Base-by-base conservation (phyloP, 345 rosid species). In the Alliaria petiolata region DNA sequence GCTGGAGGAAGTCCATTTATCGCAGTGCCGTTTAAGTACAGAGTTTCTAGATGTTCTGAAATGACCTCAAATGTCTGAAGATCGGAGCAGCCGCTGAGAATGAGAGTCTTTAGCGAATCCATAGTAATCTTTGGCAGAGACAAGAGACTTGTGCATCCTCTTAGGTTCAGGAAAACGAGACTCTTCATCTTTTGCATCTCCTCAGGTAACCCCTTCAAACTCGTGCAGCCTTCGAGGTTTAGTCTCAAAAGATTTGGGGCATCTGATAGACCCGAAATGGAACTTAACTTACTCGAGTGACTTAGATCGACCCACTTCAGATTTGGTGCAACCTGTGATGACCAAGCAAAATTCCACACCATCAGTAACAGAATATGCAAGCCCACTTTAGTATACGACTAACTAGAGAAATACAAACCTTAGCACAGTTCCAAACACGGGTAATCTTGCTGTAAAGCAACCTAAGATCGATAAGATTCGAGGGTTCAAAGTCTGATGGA, bases 221-320 rank as follows among this genome's bases (percentile, higher is more conserved):
- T 67, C 0, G 7, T 42, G 71, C 86, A 83, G 0, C 63, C 46
- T 33, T 47, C 36, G 5, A 83, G 71, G n/a, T 34, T 6, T 11
- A 80, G 11, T n/a, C 34, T 55, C 25, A 44, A 45, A 57, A 83
- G 67, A 4, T 51, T 72, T 25, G 19, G 17, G 2, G 77, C 76
- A 8, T 58, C n/a, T n/a, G n/a, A 71, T 12, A 75, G 20, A 42
- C 72, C 57, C 1, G 35, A 65, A 12, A 78, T 28, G 30, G 30
- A 44, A 0, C 0, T 59, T 33, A 82, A 47, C 4, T 68, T 15
- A 25, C 16, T 13, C 0, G 74, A 81, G 1, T 52, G 3, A 1
- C 49, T 14, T 3, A 83, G 76, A 39, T 66, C 43, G 4, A 81
- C 28, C 60, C 54, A 22, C 49, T 53, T 78, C 49, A 81, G 45